Base-by-base conservation (phyloP, 345 rosid species). In the Gossypium sturtianum region DNA sequence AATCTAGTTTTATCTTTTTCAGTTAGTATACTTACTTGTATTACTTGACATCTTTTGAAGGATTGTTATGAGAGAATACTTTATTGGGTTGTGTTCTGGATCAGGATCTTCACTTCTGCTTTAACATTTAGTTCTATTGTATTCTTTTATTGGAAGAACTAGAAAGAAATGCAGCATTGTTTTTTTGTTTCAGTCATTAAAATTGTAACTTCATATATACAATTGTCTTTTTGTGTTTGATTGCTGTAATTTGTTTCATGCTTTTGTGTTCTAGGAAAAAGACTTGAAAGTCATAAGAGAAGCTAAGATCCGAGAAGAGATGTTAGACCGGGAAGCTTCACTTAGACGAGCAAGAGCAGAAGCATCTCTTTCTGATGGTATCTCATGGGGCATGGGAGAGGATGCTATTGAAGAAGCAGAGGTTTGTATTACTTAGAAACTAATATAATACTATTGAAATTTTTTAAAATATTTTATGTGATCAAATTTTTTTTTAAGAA, bases 381-480 rank as follows among this genome's bases (percentile, higher is more conserved):
- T 91, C 84, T 95, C 97, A 63, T 95, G 99, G 98, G 99, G 98
- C 72, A 95, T 95, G 93, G 96, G 90, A 79, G 99, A 95, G 83
- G 99, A 93, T 89, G 99, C 96, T 71, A 73, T 93, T 79, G 97
- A 93, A 87, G 99, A 93, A 82, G 91, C 70, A 27, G 94, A 93
- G 98, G 99, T 95, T 80, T 76, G 84, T 76, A n/a, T 67, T 34
- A 22, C 8, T 4, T 58, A 12, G 68, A 23, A 54, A 59, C 67
- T 74, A 9, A 64, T 75, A 61, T 8, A 25, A 51, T 70, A 47
- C 25, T 52, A 4, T 11, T 51, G 60, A 13, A 29, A 2, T 11
- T 34, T 51, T 54, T 51, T 17, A 20, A 15, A 7, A 16, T 51
- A 27, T 52, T 48, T 19, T 51, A 51, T 51, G 61, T 10, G 47